Base-by-base conservation (phyloP, 257 asterid species). In the Penstemon davidsonii region DNA sequence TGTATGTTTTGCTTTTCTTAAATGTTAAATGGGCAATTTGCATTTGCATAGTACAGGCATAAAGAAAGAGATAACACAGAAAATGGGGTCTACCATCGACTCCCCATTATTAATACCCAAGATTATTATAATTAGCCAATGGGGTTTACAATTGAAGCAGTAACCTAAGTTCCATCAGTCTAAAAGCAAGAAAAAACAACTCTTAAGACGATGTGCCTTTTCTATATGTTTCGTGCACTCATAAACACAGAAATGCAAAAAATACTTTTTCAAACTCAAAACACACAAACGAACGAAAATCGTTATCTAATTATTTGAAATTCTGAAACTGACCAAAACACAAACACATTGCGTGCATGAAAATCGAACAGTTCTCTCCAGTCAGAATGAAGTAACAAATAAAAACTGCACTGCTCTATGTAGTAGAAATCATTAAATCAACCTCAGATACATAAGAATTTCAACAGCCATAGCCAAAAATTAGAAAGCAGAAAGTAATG, bases 311-410 rank as follows among this genome's bases (percentile, higher is more conserved):
- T 25, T 25, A 25, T 2, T 25, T 25, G 7, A 47, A 50, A 44
- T 10, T 47, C 44, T 60, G n/a, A 8, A 45, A 52, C 18, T 38
- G 54, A 66, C 39, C 18, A 64, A 59, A 65, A 68, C 45, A 72
- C 80, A 81, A 81, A 82, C 84, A 76, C 74, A 79, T 73, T 72
- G 76, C 84, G 70, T 73, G 84, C 85, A 73, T 43, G 18, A 60
- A 73, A 79, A 55, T 55, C 70, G 37, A 5, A 50, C 42, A 13
- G 8, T 18, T 46, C 8, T 25, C 33, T 25, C 18, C 7, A 15
- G 3, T 25, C 33, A 25, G 2, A 25, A 25, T 25, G 9, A 5
- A 18, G 12, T 9, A 5, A 25, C 2, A 25, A 25, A 25, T 25
- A 25, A 2, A 25, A 25, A 25, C 3, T 25, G 33, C 33, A 25